A percentile compares a stretch with the other conserved stretches of the same genome.
Conservation (phyloP, 2,329 filamentous ascomycete species). For the Fusarium napiforme region DNA sequence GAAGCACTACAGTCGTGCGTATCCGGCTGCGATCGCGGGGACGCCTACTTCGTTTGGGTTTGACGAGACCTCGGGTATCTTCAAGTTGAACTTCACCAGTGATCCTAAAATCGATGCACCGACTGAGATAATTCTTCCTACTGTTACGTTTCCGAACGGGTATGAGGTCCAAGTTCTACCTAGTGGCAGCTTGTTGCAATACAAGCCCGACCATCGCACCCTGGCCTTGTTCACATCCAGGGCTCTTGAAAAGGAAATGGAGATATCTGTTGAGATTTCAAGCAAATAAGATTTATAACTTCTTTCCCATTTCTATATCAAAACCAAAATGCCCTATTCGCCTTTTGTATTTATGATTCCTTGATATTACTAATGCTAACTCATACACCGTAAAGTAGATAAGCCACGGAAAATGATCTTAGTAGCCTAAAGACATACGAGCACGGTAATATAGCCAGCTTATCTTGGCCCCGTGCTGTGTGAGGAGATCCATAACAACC, state of each 20-base stretch:
- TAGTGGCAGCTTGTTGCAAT: background rate
- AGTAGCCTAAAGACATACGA: background rate
- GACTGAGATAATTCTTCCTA: fast-evolving
- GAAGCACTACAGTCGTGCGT: background rate
- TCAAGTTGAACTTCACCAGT: background rate
- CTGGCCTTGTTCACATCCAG: background rate
- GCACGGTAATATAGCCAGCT: background rate
- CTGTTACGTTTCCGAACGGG: fast-evolving
- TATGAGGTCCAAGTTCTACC: background rate
- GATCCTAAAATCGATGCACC: fast-evolving
- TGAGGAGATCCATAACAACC: background rate
- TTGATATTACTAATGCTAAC: background rate
- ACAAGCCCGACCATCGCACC: background rate
- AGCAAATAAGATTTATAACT: background rate
- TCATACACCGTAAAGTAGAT: fast-evolving
- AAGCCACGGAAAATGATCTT: fast-evolving
- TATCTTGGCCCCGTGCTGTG: background rate
- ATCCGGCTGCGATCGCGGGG: background rate
- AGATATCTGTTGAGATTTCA: background rate
- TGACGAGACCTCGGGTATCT: fast-evolving
- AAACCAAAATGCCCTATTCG: too few relatives aligned
- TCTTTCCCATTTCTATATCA: background rate
- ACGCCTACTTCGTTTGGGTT: fast-evolving
- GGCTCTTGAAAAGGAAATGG: fast-evolving
- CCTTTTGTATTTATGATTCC: fast-evolving